These are phyloP conservation scores for Ophiocytium majus DNA, from an alignment of 352 stramenopile species.

Conservation along the genomic window DNA sequence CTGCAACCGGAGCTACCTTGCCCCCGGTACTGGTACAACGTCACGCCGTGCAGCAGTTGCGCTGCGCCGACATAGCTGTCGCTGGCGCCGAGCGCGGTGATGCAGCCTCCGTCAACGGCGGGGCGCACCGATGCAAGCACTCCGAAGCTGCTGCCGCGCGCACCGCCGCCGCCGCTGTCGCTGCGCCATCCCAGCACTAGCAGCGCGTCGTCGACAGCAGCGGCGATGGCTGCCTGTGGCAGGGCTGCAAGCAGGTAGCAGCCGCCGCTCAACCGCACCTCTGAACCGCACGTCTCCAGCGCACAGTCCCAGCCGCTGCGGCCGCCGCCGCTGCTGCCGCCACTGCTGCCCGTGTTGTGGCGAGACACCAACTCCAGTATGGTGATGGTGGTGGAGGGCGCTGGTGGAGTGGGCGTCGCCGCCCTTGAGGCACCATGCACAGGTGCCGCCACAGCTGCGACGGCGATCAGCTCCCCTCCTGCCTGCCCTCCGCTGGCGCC, in stretches of 20 bases:
- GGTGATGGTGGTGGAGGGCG: background rate
- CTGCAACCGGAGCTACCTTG: background rate
- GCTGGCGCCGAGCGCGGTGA: background rate
- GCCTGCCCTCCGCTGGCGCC: background rate
- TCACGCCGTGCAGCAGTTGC: background rate
- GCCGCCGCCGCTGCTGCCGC: no score
- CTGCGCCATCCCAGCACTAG: background rate
- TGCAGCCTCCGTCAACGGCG: background rate
- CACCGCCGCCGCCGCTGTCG: background rate
- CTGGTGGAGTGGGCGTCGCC: no score
- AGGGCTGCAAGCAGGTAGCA: background rate
- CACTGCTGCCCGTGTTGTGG: background rate
- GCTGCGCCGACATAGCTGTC: background rate
- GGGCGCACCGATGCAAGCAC: background rate
- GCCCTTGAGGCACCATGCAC: background rate
- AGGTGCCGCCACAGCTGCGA: background rate
- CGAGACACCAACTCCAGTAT: background rate
- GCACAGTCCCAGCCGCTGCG: background rate
- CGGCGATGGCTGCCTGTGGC: background rate
- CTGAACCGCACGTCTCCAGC: background rate
- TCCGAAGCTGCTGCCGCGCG: background rate
- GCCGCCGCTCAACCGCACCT: background rate
- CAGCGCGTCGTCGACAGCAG: background rate
- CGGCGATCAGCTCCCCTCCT: background rate
- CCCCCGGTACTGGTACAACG: no score